phyloP scores from a whole-genome alignment of 2,329 filamentous ascomycete genomes.

The Capronia americana region DNA sequence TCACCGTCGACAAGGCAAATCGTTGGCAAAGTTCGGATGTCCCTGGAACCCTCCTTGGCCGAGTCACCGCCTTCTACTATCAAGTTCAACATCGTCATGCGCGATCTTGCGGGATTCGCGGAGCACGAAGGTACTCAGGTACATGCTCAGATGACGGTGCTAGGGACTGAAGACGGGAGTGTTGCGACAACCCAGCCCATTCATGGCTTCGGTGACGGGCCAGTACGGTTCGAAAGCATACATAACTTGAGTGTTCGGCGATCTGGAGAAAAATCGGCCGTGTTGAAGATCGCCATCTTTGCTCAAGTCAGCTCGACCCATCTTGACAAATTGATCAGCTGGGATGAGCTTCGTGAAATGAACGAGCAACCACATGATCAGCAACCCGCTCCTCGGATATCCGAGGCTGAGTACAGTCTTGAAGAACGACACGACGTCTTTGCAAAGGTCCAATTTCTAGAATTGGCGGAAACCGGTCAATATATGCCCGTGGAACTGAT shows the following conservation, averaged over 20 bases:
- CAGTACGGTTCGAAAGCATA: constrained; percentile 93
- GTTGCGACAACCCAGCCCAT: constrained; percentile 96
- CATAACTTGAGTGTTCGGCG: constrained; percentile 96
- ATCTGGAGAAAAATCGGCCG: constrained; percentile 74
- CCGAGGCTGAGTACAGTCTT: constrained; percentile 89
- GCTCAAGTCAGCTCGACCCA: constrained; percentile 92
- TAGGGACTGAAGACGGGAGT: constrained; percentile 85
- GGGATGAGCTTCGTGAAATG: constrained; percentile 95
- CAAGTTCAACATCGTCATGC: constrained; percentile 99
- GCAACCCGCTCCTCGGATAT: constrained; percentile 70
- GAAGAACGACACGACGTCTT: constrained; percentile 95
- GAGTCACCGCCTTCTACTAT: constrained; percentile 89
- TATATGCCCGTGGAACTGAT: constrained; percentile 93
- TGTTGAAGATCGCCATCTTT: constrained; percentile 86
- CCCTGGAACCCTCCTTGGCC: constrained; percentile 90
- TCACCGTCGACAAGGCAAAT: constrained; percentile 92
- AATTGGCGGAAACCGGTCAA: constrained; percentile 87
- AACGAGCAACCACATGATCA: constrained; percentile 58
- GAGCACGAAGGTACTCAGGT: constrained; percentile 95
- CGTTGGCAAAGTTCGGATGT: constrained; percentile 87
- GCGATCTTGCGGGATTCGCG: constrained; percentile 90
- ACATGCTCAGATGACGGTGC: constrained; percentile 95
- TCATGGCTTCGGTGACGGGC: constrained; percentile 87
- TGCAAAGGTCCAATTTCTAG: constrained; percentile 83
- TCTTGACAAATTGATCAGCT: constrained; percentile 94